These are phyloP conservation scores for Paratinospora sagittata DNA, from an alignment of 164 flowering plant species.

Conservation along the genomic window DNA sequence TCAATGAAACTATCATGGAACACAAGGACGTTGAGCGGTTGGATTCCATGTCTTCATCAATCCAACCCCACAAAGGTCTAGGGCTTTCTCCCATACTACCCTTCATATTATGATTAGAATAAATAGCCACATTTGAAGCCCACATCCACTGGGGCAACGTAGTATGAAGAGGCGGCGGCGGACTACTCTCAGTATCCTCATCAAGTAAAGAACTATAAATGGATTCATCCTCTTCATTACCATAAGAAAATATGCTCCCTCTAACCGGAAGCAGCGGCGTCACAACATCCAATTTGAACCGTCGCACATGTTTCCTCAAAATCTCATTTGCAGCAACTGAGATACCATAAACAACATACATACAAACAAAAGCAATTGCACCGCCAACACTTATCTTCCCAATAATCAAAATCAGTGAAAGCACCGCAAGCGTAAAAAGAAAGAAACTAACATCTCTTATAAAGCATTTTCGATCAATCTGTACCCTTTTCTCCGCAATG, in stretches of 20 bases:
- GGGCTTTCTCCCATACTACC: conserved; percentile 27
- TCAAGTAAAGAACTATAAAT: conserved; percentile 55
- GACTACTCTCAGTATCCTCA: conserved; percentile 32
- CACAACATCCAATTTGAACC: conserved; percentile 60
- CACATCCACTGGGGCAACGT: conserved; percentile 93
- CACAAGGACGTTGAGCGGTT: conserved; percentile 25
- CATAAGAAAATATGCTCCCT: conserved; percentile 61
- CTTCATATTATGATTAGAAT: conserved; percentile 50
- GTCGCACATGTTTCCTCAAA: conserved; percentile 52
- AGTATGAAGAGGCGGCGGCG: conserved; percentile 35
- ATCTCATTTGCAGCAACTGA: conserved; percentile 80
- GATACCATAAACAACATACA: conserved; percentile 68
- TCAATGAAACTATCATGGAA: conserved; percentile 33
- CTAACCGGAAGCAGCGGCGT: conserved; percentile 82
- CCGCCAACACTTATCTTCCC: conserved; percentile 57
- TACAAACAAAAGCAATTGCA: conserved; percentile 64
- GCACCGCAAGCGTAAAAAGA: conserved; percentile 43
- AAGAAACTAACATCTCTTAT: conserved; percentile 74
- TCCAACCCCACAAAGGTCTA: conserved; percentile 74
- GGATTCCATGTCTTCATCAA: conserved; percentile 33
- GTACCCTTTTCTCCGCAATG: conserved; percentile 53
- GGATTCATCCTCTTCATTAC: conserved; percentile 52
- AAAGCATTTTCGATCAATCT: conserved; percentile 68
- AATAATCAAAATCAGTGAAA: conserved; percentile 44
- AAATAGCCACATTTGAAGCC: conserved; percentile 84